Conservation (phyloP, 2,329 filamentous ascomycete species). For the Penicillium italicum region DNA sequence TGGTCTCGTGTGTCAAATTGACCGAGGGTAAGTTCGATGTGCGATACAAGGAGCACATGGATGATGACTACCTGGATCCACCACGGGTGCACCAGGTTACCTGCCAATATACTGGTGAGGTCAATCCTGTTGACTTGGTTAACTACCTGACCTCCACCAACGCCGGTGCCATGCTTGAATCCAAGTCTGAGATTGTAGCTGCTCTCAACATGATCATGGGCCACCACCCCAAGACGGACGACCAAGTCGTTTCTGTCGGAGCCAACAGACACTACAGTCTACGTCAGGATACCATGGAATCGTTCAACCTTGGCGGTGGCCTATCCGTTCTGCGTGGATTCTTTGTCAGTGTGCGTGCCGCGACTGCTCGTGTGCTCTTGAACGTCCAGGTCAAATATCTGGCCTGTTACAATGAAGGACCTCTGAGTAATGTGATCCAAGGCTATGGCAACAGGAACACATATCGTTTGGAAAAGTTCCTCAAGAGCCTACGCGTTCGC, state of each 20-base stretch:
- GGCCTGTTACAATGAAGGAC: constrained; percentile 54
- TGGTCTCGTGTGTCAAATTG: constrained; percentile 34
- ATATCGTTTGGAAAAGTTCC: constrained; percentile 29
- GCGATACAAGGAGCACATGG: constrained; percentile 36
- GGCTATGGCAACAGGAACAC: constrained; percentile 18
- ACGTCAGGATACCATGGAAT: constrained; percentile 30
- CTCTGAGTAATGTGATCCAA: constrained; percentile 40
- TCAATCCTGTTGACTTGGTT: constrained; percentile 43
- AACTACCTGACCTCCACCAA: constrained; percentile 42
- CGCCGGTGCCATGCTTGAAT: constrained; percentile 36
- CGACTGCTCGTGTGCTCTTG: constrained; percentile 55
- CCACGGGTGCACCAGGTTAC: constrained; percentile 37
- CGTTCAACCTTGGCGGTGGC: constrained; percentile 46
- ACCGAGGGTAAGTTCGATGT: constrained; percentile 25
- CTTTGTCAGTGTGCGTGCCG: constrained; percentile 59
- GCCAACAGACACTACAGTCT: constrained; percentile 54
- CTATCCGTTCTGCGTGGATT: constrained; percentile 59
- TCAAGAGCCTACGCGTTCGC: constrained; percentile 43
- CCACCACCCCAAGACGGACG: constrained; percentile 44
- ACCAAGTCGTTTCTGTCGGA: constrained; percentile 46
- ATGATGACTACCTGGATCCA: constrained; percentile 31
- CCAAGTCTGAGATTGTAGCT: constrained; percentile 53
- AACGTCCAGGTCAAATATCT: constrained; percentile 62
- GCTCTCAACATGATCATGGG: constrained; percentile 58
- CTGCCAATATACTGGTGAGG: constrained; percentile 32